Evolutionary conservation across 306 rosid species (phyloP).

Genomic region (Casuarina glauca): DNA sequence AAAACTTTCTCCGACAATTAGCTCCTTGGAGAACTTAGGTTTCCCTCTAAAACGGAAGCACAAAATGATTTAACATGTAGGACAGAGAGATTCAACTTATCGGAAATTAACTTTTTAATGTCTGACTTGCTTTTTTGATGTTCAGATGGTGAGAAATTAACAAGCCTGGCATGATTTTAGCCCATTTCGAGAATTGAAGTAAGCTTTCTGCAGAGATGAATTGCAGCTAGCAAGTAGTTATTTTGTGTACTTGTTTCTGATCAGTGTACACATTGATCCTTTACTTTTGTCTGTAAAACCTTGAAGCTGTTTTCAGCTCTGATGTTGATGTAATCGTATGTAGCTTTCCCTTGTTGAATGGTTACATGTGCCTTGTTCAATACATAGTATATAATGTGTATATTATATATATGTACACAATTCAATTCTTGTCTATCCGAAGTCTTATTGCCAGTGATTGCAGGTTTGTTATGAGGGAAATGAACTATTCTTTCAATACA

Average conservation of each 20-base stretch:
- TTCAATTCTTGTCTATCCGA: neutral
- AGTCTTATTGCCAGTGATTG: neutral
- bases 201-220: slow-evolving; percentile 27
- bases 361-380: slow-evolving; percentile 7
- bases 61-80: neutral
- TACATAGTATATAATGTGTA: too few species aligned
- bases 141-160: slow-evolving; percentile 68
- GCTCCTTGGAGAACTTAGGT: neutral
- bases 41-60: neutral
- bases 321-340: slow-evolving; percentile 32
- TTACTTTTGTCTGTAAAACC: slow-evolving; percentile 17
- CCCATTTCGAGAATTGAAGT: slow-evolving; percentile 27
- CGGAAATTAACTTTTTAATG: neutral
- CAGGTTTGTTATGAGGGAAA: neutral
- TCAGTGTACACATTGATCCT: slow-evolving; percentile 11
- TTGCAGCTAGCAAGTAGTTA: slow-evolving; percentile 24
- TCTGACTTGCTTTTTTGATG: slow-evolving; percentile 35
- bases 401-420: neutral
- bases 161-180: slow-evolving; percentile 30
- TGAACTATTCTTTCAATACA: neutral
- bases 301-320: slow-evolving; percentile 11
- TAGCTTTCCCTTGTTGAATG: slow-evolving; percentile 24
- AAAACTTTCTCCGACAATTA: neutral
- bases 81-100: neutral
- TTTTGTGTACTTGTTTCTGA: slow-evolving; percentile 20